These are phyloP conservation scores for Verticillium nonalfalfae DNA, from an alignment of 2,329 filamentous ascomycete genomes.

Conservation along the genomic window DNA sequence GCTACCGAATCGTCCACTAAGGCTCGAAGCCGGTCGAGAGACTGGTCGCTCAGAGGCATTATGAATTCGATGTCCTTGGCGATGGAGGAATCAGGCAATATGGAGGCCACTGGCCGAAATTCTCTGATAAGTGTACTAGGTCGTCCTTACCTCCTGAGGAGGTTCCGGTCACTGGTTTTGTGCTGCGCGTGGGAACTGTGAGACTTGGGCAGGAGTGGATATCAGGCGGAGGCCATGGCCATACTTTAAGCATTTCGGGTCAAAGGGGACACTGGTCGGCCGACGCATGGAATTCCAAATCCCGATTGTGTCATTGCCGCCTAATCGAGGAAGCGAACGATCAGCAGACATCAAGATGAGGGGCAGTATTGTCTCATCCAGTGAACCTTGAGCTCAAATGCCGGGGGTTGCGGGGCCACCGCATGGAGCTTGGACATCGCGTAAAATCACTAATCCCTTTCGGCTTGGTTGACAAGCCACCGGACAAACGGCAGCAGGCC, in stretches of 20 bases:
- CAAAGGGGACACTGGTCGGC: too few relatives aligned
- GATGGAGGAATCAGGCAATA: neutral
- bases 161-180: too few relatives aligned
- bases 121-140: too few relatives aligned
- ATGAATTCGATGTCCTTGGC: neutral
- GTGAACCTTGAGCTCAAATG: neutral
- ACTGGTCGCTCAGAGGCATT: constrained; percentile 7
- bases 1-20: constrained; percentile 28
- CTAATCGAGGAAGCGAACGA: neutral
- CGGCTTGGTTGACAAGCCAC: too few relatives aligned
- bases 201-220: too few relatives aligned
- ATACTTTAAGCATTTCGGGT: too few relatives aligned
- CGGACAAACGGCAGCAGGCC: too few relatives aligned
- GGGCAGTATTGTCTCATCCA: neutral
- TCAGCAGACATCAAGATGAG: neutral
- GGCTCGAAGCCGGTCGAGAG: constrained; percentile 4
- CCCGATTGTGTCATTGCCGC: neutral
- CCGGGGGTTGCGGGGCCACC: neutral
- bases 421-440: neutral
- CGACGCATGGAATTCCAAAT: neutral
- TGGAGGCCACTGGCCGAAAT: neutral
- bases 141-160: too few relatives aligned
- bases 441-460: too few relatives aligned
- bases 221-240: too few relatives aligned
- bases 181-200: too few relatives aligned